Percentiles rank a stretch among this genome's conserved stretches.
Evolutionary conservation across 352 stramenopile genomes (phyloP).

Genomic region (Pythium phragmitis): DNA sequence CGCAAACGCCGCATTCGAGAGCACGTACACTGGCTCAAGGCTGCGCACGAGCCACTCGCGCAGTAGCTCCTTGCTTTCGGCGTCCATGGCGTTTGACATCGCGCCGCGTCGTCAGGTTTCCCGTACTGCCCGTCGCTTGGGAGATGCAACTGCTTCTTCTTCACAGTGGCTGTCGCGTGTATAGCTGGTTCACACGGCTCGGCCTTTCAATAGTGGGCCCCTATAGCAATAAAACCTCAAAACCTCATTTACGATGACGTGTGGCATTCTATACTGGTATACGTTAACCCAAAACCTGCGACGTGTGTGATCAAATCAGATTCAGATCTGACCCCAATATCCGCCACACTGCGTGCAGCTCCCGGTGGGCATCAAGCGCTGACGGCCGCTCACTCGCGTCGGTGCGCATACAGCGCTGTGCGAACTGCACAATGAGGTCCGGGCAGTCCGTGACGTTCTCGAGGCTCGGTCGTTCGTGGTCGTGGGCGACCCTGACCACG

Average conservation of each 20-base stretch:
- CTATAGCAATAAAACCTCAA: slow-evolving; percentile 9
- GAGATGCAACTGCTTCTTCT: slow-evolving; percentile 10
- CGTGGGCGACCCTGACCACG: slow-evolving; percentile 69
- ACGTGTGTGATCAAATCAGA: slow-evolving; percentile 15
- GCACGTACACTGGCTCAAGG: slow-evolving; percentile 80
- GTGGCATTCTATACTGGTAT: neutral
- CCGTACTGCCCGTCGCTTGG: slow-evolving; percentile 4
- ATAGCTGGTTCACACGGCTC: slow-evolving; percentile 20
- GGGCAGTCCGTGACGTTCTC: slow-evolving; percentile 17
- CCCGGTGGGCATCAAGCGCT: slow-evolving; percentile 7
- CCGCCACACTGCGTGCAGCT: slow-evolving; percentile 3
- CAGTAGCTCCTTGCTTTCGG: slow-evolving; percentile 74
- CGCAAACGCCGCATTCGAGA: neutral
- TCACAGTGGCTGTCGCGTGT: neutral
- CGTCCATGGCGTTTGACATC: slow-evolving; percentile 48
- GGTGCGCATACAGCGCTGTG: slow-evolving; percentile 20
- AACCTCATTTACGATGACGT: slow-evolving; percentile 8
- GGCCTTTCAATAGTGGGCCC: slow-evolving; percentile 18
- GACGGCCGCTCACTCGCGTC: slow-evolving; percentile 10
- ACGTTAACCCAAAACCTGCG: slow-evolving; percentile 5
- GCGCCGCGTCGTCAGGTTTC: neutral
- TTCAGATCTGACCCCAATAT: neutral
- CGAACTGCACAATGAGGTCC: slow-evolving; percentile 5
- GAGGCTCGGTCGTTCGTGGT: slow-evolving; percentile 38
- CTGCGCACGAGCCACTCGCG: slow-evolving; percentile 85